Base-by-base conservation (phyloP, 306 rosid genomes). In the Cucurbita pepo region DNA sequence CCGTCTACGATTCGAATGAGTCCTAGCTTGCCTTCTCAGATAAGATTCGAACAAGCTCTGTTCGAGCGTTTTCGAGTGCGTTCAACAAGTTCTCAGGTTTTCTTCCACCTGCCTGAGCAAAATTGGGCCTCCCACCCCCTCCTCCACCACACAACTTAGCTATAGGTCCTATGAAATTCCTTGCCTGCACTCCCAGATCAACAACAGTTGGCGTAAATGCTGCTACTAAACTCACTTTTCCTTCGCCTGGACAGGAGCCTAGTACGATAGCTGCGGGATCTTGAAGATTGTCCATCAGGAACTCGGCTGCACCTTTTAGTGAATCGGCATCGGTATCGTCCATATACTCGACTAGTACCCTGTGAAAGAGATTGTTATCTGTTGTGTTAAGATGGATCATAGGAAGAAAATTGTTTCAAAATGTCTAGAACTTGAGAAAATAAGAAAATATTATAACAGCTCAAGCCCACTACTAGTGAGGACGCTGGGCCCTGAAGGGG, bases 61-160 rank as follows among this genome's bases (percentile, higher is more conserved):
- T 85, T 59, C 58, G 79, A 36, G 98, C 96, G 40, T 82, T 87
- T 65, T 89, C 92, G 6, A 87, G 90, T 52, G 95, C 96, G 78
- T 69, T 75, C 18, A 82, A 78, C 80, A 94, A 80, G 65, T 87
- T 94, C 81, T 89, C 96, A 54, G 98, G 96, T 74, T 89, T 90
- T 84, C 85, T 89, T 70, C 97, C 98, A 22, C 97, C 96, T 69
- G 97, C 98, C 83, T 90, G 97, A 79, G 96, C 97, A 60, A 94
- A 90, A 80, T 90, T 90, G 19, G 96, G 97, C 83, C 98, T 83
- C 75, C 98, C 98, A 4, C 98, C 96, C 14, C 97, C 98, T 19
- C 98, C 98, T 1, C 98, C 98, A 3, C 98, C 92, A 51, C 98
- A 90, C 81, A 94, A 73, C 80, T 87, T 90, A 77, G 98, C 97